Evolutionary conservation across 2,329 filamentous ascomycete species (phyloP).

Genomic region (Byssothecium circinans): DNA sequence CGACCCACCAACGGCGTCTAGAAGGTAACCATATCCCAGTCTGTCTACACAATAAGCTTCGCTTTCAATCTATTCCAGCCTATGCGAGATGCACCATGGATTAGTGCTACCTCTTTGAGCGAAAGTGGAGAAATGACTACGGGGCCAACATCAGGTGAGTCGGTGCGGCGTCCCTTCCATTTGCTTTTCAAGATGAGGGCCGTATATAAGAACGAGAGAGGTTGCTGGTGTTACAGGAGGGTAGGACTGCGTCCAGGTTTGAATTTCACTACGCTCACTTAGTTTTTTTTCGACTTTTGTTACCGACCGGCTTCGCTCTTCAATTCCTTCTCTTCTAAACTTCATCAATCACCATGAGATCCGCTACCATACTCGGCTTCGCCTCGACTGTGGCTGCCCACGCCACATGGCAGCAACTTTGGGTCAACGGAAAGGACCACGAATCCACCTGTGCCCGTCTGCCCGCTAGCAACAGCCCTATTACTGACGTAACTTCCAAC

Average conservation of each 20-base stretch:
- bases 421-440: conserved; percentile 35
- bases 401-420: conserved; percentile 39
- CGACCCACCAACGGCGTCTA: neutral
- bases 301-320: neutral
- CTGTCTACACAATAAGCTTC: conserved; percentile 11
- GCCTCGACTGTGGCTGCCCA: conserved; percentile 20
- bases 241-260: neutral
- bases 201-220: neutral
- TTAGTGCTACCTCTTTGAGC: neutral
- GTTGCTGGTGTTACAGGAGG: neutral
- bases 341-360: conserved; percentile 21
- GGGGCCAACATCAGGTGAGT: neutral
- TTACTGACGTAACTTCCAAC: conserved; percentile 54
- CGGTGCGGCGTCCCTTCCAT: neutral
- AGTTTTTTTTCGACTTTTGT: neutral
- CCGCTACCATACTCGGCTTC: conserved; percentile 14
- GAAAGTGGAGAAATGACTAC: neutral
- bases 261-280: neutral
- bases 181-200: neutral
- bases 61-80: conserved; percentile 13
- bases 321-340: neutral
- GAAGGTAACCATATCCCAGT: conserved; percentile 7
- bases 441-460: conserved; percentile 27
- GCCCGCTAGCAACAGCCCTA: conserved; percentile 42
- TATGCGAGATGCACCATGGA: conserved; percentile 9